phyloP scores from a whole-genome alignment of 139 green algal genomes.

The Chlorokybus atmophyticus region DNA sequence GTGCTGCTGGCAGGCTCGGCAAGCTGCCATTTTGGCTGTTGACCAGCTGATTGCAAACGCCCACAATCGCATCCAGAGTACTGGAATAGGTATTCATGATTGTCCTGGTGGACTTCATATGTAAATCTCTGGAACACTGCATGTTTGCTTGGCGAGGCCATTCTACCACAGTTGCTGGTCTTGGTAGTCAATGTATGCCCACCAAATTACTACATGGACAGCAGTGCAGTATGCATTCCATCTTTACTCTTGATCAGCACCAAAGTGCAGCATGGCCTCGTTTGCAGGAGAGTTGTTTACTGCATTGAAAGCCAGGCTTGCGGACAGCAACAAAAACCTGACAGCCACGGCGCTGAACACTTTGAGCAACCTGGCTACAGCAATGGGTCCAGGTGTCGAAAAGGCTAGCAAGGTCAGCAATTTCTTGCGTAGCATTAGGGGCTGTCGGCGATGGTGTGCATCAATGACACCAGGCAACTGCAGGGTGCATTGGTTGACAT shows the following conservation, averaged over 20 bases:
- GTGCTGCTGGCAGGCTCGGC: slow-evolving; percentile 38
- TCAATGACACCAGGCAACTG: no score
- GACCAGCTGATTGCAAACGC: slow-evolving; percentile 28
- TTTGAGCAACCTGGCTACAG: slow-evolving; percentile 58
- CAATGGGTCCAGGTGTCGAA: slow-evolving; percentile 69
- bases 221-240: not conserved
- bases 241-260: not conserved
- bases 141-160: not conserved
- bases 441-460: no score
- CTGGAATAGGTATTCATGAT: slow-evolving; percentile 14
- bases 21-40: slow-evolving; percentile 68
- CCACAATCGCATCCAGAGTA: slow-evolving; percentile 12
- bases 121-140: not conserved
- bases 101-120: slow-evolving; percentile 5
- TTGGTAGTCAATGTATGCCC: not conserved
- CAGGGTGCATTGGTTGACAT: slow-evolving; percentile 23
- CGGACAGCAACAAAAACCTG: slow-evolving; percentile 90
- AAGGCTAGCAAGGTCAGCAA: slow-evolving; percentile 25
- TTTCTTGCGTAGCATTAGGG: no score
- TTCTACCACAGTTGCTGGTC: not conserved
- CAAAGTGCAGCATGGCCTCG: not conserved
- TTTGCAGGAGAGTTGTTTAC: slow-evolving; percentile 58
- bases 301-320: slow-evolving; percentile 63
- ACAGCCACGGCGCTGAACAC: slow-evolving; percentile 40
- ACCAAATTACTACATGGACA: not conserved